These are phyloP conservation scores for Phyllosticta citriasiana DNA, from an alignment of 2,329 filamentous ascomycete species.

Conservation along the genomic window DNA sequence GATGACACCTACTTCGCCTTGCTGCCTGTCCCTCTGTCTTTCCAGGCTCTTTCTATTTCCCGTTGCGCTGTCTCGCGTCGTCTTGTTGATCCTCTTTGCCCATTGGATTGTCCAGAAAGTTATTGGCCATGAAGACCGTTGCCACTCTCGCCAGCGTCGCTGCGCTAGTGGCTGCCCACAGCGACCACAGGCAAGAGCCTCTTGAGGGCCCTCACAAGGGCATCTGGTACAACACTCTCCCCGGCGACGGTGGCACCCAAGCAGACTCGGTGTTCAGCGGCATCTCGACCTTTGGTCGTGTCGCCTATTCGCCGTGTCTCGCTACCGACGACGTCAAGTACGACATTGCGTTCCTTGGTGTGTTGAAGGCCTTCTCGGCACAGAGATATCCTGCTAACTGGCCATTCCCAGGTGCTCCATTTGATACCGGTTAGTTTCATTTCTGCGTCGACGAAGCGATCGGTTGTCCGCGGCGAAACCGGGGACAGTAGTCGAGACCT, in stretches of 20 bases:
- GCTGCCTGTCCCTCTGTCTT: not conserved
- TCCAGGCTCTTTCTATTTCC: not conserved
- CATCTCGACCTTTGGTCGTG: conserved; percentile 73
- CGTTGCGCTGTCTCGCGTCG: not conserved
- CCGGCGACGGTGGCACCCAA: conserved; percentile 74
- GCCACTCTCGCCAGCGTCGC: conserved; percentile 30
- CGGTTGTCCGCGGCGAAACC: not conserved
- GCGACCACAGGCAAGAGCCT: conserved; percentile 48
- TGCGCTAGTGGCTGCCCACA: conserved; percentile 49
- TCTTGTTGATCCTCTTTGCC: not conserved
- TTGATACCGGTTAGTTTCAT: conserved; percentile 56
- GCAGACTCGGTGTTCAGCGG: conserved; percentile 83
- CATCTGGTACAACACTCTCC: conserved; percentile 74
- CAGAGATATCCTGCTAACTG: not conserved
- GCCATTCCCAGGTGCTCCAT: conserved; percentile 54
- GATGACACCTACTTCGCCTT: not conserved
- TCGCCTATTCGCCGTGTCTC: conserved; percentile 69
- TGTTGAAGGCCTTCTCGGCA: conserved; percentile 9
- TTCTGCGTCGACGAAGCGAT: not conserved
- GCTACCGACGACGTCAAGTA: conserved; percentile 60
- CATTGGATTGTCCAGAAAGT: not conserved
- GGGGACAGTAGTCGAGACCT: not conserved
- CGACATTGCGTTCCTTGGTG: conserved; percentile 78
- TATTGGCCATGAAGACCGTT: conserved; percentile 4
- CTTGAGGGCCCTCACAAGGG: conserved; percentile 60